Percentiles rank a stretch among this genome's conserved stretches.
phyloP scores from a whole-genome alignment of 1,139 yeast genomes.

The Pneumocystis sp. region DNA sequence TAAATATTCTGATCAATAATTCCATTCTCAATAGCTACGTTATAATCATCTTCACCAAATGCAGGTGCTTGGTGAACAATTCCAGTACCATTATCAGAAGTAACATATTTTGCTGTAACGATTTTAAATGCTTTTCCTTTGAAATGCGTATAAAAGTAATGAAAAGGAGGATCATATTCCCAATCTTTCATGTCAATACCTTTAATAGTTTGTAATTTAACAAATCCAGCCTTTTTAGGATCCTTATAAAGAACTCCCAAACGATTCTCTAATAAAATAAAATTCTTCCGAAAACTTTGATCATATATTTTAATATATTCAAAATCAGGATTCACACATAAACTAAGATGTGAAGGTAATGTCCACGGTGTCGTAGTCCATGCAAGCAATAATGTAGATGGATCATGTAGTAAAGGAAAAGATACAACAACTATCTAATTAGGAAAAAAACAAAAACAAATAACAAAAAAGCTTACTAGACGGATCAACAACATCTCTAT shows the following conservation, averaged over 20 bases:
- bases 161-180: slow-evolving; percentile 69
- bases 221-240: slow-evolving; percentile 79
- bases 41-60: slow-evolving; percentile 97
- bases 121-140: slow-evolving; percentile 70
- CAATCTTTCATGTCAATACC: slow-evolving; percentile 71
- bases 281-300: slow-evolving; percentile 67
- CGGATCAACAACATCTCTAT: slow-evolving; percentile 94
- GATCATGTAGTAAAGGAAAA: slow-evolving; percentile 68
- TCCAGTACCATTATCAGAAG: slow-evolving; percentile 96
- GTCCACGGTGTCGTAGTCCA: slow-evolving; percentile 99
- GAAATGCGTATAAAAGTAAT: slow-evolving; percentile 62
- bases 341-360: slow-evolving; percentile 79
- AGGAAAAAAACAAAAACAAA: background rate
- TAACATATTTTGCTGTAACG: slow-evolving; percentile 67
- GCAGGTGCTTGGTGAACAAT: slow-evolving; percentile 97
- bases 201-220: slow-evolving; percentile 59
- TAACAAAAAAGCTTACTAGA: background rate
- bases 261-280: slow-evolving; percentile 68
- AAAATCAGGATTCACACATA: slow-evolving; percentile 79
- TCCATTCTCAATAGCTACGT: slow-evolving; percentile 61
- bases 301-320: slow-evolving; percentile 87
- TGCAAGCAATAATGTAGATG: slow-evolving; percentile 71
- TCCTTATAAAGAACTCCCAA: slow-evolving; percentile 77
- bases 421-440: slow-evolving; percentile 65
- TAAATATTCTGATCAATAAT: slow-evolving; percentile 49